Conservation (phyloP, 352 stramenopile genomes). For the Globisporangium nagaii region DNA sequence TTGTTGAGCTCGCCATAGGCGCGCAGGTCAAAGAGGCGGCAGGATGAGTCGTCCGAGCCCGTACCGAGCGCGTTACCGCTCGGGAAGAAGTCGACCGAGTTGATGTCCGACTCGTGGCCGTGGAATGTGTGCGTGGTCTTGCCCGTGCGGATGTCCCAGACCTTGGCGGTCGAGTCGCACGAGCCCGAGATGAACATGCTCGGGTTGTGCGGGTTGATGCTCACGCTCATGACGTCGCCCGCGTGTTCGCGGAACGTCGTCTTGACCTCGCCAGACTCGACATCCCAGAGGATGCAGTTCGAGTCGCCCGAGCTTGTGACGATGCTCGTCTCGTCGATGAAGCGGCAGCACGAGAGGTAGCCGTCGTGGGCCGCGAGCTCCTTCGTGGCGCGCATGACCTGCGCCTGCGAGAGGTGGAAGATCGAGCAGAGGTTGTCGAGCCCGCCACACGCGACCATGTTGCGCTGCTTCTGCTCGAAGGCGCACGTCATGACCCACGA, state of each 20-base stretch:
- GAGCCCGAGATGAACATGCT: constrained; percentile 98
- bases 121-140: constrained; percentile 96
- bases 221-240: constrained; percentile 97
- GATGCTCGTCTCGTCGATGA: constrained; percentile 94
- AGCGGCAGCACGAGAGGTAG: constrained; percentile 97
- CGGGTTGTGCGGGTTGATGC: constrained; percentile 91
- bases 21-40: constrained; percentile 96
- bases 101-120: constrained; percentile 98
- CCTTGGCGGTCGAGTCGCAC: constrained; percentile 95
- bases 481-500: constrained; percentile 99
- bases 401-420: constrained; percentile 92
- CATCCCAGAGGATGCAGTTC: constrained; percentile 99
- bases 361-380: constrained; percentile 98
- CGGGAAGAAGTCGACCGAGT: constrained; percentile 97
- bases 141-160: constrained; percentile 97
- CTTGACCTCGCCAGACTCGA: constrained; percentile 92
- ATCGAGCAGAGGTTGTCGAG: constrained; percentile 99
- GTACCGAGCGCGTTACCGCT: constrained; percentile 94
- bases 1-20: constrained; percentile 96
- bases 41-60: constrained; percentile 96
- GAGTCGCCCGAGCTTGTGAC: constrained; percentile 95
- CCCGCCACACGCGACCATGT: constrained; percentile 97
- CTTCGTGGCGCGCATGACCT: constrained; percentile 88
- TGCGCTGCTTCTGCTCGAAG: constrained; percentile 96
- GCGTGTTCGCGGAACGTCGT: constrained; percentile 97